Evolutionary conservation across 306 rosid species (phyloP).

Genomic region (Aeschynomene evenia): DNA sequence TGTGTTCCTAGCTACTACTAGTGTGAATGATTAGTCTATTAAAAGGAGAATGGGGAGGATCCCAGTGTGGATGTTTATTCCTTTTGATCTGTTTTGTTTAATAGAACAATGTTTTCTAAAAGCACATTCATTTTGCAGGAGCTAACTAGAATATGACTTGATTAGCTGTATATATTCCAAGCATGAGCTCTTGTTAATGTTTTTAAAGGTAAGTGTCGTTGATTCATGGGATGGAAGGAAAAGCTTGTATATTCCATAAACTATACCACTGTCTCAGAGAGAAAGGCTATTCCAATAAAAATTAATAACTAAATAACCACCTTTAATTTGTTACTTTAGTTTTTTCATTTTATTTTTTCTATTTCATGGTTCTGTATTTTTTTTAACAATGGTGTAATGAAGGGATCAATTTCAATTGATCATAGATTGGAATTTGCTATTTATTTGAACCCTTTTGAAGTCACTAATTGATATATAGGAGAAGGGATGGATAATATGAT

Average conservation of each 20-base stretch:
- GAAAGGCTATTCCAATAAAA: constrained; percentile 19
- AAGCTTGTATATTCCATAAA: constrained; percentile 10
- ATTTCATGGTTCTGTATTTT: constrained; percentile 22
- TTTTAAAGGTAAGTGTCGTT: neutral
- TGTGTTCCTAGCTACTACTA: constrained; percentile 29
- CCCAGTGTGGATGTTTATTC: constrained; percentile 38
- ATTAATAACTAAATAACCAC: constrained; percentile 21
- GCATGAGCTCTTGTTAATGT: neutral
- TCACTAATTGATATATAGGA: neutral
- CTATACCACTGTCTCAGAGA: neutral
- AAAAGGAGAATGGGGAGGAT: constrained; percentile 39
- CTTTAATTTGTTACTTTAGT: constrained; percentile 14
- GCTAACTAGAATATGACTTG: neutral
- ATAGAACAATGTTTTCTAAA: constrained; percentile 15
- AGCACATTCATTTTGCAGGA: neutral
- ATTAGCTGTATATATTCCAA: constrained; percentile 30
- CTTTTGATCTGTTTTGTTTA: constrained; percentile 26
- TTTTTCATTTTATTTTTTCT: neutral
- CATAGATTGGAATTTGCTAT: neutral
- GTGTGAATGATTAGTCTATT: constrained; percentile 48
- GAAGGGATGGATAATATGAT: constrained; percentile 14
- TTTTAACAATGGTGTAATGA: constrained; percentile 20
- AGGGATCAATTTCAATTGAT: constrained; percentile 13
- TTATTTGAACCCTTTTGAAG: constrained; percentile 16
- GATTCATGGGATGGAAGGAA: neutral